phyloP scores from a whole-genome alignment of 176 grass and related monocot genomes.

The Tillandsia fasciculata region DNA sequence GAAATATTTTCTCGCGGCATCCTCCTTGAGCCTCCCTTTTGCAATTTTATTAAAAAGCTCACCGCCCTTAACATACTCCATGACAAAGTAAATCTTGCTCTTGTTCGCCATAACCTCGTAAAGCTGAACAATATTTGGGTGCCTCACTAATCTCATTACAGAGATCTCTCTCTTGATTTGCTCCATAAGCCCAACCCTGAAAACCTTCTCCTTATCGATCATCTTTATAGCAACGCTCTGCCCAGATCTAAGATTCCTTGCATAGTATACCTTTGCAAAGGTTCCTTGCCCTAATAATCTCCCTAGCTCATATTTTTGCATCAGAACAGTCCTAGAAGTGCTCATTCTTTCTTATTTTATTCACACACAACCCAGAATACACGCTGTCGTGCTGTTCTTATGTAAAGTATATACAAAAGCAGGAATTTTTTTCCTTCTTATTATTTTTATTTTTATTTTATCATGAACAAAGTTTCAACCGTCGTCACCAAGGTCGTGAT shows the following conservation, averaged over 20 bases:
- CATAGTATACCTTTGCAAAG: conserved; percentile 96
- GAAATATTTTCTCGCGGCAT: conserved; percentile 70
- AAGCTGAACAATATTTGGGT: conserved; percentile 78
- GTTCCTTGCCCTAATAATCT: conserved; percentile 84
- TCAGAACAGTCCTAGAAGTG: conserved; percentile 48
- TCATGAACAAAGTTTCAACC: conserved; percentile 21
- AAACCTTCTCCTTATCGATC: conserved; percentile 86
- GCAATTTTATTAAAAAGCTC: conserved; percentile 86
- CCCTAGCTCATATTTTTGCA: conserved; percentile 75
- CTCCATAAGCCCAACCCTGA: conserved; percentile 75
- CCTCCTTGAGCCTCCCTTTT: conserved; percentile 67
- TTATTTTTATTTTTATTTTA: neutral
- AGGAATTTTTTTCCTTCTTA: neutral
- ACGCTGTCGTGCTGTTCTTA: conserved; percentile 6
- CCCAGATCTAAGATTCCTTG: conserved; percentile 50
- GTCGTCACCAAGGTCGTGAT: conserved; percentile 37
- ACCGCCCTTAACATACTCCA: conserved; percentile 92
- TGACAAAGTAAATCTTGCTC: conserved; percentile 81
- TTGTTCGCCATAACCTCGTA: conserved; percentile 93
- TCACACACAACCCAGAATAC: neutral
- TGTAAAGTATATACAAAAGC: neutral
- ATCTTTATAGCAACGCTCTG: conserved; percentile 91
- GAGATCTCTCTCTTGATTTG: conserved; percentile 95
- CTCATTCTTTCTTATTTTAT: conserved; percentile 36
- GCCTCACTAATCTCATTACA: conserved; percentile 79